Evolutionary conservation across 768 basidiomycete species (phyloP), one percentile per base, ranked within the genome.

Genomic region (Suillus fuscotomentosus): DNA sequence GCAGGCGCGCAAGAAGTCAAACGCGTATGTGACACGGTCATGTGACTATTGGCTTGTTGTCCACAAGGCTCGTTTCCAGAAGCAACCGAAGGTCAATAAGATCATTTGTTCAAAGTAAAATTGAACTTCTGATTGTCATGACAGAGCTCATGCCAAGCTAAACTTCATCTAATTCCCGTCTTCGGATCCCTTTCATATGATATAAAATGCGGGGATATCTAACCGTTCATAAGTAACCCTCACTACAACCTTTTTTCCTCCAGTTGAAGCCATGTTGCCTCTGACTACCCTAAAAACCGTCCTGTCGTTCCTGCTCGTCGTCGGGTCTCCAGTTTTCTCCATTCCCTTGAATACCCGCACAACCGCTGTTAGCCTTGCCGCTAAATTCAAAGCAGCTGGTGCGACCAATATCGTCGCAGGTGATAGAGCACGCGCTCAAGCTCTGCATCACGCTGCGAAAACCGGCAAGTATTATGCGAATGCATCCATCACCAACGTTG

Each of bases 401-500:
- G 54, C 36, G 17, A 61, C 43, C 24, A 61, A 60, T 36, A 22
- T 61, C 38, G 54, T 31, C n/a, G 54, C 31, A 60, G 31, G 13
- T 3, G 60, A 61, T 31, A 63, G 62, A 34, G 61, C 62, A 14
- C 60, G 62, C 10, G 60, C 60, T 15, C 41, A 22, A 7, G n/a
- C 9, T 5, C 15, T 63, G 61, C 38, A 22, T 22, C 62, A 41
- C 36, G 38, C 62, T 17, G 15, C 61, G 3, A 10, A 3, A 4
- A 31, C 2, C 15, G 57, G n/a, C 53, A 27, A 63, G 24, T 14
- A 31, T 1, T n/a, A 61, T 22, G 22, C 39, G 17, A 27, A 59
- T 48, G 34, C 36, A 42, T 34, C 38, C 34, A 63, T 41, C 15
- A 63, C 42, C 61, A 63, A 66, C 2, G 68, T 65, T 10, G 68